A percentile compares a stretch with the other conserved stretches of the same genome.
phyloP scores from a whole-genome alignment of 2,329 filamentous ascomycete species.

The Penicillium sclerotiorum region DNA sequence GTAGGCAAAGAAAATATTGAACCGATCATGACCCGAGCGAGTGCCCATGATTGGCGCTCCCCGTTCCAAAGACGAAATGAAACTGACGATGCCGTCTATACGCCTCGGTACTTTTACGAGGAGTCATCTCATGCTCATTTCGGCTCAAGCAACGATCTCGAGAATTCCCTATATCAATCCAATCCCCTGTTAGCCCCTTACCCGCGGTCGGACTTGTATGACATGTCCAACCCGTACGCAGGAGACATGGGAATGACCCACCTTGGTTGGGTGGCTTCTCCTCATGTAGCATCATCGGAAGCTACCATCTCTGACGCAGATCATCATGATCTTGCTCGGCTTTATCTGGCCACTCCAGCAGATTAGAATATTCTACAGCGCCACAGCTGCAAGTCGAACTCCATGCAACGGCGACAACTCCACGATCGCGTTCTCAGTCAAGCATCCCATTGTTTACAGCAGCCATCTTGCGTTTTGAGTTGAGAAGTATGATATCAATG shows the following conservation, averaged over 20 bases:
- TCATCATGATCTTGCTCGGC: constrained; percentile 34
- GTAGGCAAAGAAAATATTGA: constrained; percentile 45
- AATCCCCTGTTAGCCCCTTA: constrained; percentile 39
- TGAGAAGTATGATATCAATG: background rate
- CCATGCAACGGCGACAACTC: no score
- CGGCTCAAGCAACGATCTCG: constrained; percentile 27
- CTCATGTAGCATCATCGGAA: constrained; percentile 33
- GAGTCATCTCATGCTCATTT: constrained; percentile 25
- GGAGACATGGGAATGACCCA: constrained; percentile 12
- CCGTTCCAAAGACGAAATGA: constrained; percentile 23
- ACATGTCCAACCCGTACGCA: constrained; percentile 27
- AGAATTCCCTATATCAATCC: constrained; percentile 30
- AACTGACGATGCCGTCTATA: constrained; percentile 23
- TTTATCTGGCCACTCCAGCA: constrained; percentile 35
- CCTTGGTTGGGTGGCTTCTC: constrained; percentile 18
- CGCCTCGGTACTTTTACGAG: constrained; percentile 30
- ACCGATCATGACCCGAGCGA: constrained; percentile 33
- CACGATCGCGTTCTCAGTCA: background rate
- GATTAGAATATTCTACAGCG: constrained; percentile 15
- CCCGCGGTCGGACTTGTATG: constrained; percentile 21
- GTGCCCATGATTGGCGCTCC: constrained; percentile 30
- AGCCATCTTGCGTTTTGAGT: background rate
- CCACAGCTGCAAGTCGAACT: background rate
- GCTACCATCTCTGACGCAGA: constrained; percentile 39
- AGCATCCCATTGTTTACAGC: background rate